Evolutionary conservation across 2,329 filamentous ascomycete genomes (phyloP), one percentile per base, ranked within the genome.

Genomic region (Stenocarpella maydis): DNA sequence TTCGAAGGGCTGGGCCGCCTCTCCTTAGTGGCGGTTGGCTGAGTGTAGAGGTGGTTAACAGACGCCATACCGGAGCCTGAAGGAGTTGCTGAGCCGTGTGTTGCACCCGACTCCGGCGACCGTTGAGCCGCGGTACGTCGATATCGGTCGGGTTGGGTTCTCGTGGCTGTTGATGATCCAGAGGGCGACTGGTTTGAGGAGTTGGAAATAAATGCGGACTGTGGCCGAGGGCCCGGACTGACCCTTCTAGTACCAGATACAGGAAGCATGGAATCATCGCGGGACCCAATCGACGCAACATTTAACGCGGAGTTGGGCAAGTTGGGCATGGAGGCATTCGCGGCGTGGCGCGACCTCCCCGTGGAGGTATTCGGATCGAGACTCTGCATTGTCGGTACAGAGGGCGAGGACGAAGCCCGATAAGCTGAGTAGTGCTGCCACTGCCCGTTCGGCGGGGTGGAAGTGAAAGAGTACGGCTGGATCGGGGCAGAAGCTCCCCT

Each of bases 141-240:
- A 78, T 98, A 98, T 70, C 95, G 89, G 78, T 97, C 94, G 1
- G 93, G 93, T 1, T 92, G 90, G 26, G 90, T 84, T 75, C 94
- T 94, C 54, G 84, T 80, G 26, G 88, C 84, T 4, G 86, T 83
- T 50, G 90, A 86, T 79, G 81, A 91, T 76, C 74, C 85, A 80
- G 78, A 90, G 72, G 81, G 86, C 60, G 88, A 85, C 73, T 84
- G 84, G 26, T 78, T 80, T 15, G 81, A 74, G 4, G 80, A 76
- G 52, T 75, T 75, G 50, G 81, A 80, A 28, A 82, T 64, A 37
- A 81, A 81, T 6, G 81, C 76, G 15, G 83, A 80, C 73, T 84
- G 85, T 19, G 82, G 83, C 67, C 80, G 82, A 69, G 79, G 76
- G 41, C 78, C 74, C 17, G 80, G 76, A 4, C 79, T 73, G 10